Evolutionary conservation across 805 yeast genomes (phyloP).

Genomic region (Maudiozyma turicensis): DNA sequence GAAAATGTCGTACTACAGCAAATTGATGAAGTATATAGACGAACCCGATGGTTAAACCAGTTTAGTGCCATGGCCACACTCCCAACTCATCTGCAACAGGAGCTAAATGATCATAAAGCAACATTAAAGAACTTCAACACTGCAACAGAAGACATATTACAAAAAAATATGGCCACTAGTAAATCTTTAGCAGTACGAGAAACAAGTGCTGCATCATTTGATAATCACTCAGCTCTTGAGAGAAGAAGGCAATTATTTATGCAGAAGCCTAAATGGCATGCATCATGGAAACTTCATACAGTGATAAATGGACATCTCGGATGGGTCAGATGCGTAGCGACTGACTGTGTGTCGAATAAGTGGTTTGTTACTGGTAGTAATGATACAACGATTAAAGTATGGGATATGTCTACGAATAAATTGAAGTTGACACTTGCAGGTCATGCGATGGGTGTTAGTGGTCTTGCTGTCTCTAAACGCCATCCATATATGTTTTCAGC

Average conservation of each 20-base stretch:
- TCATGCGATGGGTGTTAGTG: slow-evolving; percentile 82
- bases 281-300: slow-evolving; percentile 61
- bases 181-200: background rate
- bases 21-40: slow-evolving; percentile 22
- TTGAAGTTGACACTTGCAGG: slow-evolving; percentile 76
- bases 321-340: slow-evolving; percentile 74
- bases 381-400: slow-evolving; percentile 80
- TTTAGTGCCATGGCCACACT: slow-evolving; percentile 17
- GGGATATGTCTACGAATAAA: slow-evolving; percentile 73
- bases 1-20: slow-evolving; percentile 5
- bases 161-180: background rate
- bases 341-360: slow-evolving; percentile 71
- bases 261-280: slow-evolving; percentile 36
- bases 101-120: slow-evolving; percentile 14
- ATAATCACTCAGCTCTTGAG: slow-evolving; percentile 12
- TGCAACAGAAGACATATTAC: background rate
- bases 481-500: slow-evolving; percentile 88
- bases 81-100: slow-evolving; percentile 24
- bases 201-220: too few relatives aligned
- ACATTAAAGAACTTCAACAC: background rate
- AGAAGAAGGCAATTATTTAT: slow-evolving; percentile 13
- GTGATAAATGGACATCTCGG: slow-evolving; percentile 88
- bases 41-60: slow-evolving; percentile 25
- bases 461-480: slow-evolving; percentile 57
- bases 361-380: slow-evolving; percentile 91